Conservation (phyloP, 257 asterid genomes). For the Solanum pinnatisectum region DNA sequence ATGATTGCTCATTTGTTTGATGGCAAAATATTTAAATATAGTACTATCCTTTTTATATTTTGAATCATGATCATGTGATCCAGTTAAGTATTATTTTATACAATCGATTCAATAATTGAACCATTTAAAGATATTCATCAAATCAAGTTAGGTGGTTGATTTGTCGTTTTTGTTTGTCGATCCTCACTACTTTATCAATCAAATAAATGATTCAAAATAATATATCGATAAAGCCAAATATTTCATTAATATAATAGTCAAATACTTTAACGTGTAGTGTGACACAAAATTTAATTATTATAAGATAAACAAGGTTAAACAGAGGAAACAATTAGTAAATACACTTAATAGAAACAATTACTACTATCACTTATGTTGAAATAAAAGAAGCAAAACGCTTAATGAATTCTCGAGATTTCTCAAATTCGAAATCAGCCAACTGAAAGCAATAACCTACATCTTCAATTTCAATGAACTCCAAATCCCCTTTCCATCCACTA, state of each 20-base stretch:
- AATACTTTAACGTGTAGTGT: background rate
- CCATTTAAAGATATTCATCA: background rate
- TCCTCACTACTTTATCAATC: background rate
- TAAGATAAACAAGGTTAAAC: too few species aligned
- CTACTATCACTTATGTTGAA: background rate
- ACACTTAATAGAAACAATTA: background rate
- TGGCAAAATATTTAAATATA: background rate
- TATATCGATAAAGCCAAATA: background rate
- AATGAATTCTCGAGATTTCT: slow-evolving; percentile 27
- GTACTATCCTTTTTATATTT: background rate
- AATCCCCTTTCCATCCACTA: slow-evolving; percentile 48
- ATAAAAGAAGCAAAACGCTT: slow-evolving; percentile 27
- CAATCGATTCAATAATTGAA: background rate
- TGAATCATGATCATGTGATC: background rate
- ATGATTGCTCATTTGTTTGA: background rate
- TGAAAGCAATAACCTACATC: slow-evolving; percentile 22
- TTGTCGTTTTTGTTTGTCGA: background rate
- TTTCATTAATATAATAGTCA: background rate
- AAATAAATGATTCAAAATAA: background rate
- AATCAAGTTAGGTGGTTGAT: background rate
- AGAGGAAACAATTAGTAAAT: background rate
- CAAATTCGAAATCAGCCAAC: background rate
- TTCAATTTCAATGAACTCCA: slow-evolving; percentile 39
- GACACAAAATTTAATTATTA: too few species aligned
- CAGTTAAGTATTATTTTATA: background rate